A percentile compares a stretch with the other conserved stretches of the same genome.
Conservation (phyloP, 306 rosid genomes). For the Quercus alba region DNA sequence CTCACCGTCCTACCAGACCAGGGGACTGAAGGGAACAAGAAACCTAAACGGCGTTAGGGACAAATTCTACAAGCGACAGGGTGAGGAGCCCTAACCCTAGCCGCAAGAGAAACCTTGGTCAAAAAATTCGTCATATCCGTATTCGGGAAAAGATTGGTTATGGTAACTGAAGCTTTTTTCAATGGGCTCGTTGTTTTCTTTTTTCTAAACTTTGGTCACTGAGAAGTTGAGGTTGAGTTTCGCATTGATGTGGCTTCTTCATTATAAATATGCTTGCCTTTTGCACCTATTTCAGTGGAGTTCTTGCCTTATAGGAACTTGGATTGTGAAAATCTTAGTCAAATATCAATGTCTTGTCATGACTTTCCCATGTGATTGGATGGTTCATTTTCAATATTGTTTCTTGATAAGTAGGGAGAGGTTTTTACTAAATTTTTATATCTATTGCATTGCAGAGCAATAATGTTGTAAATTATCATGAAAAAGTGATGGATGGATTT, state of each 20-base stretch:
- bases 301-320: background rate
- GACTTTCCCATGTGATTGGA: background rate
- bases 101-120: no score
- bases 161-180: background rate
- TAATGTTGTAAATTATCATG: slow-evolving; percentile 77
- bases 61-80: no score
- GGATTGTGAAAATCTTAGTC: background rate
- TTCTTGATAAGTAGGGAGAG: background rate
- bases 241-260: background rate
- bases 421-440: slow-evolving; percentile 23
- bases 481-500: slow-evolving; percentile 93
- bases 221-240: background rate
- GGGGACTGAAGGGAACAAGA: no score
- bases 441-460: slow-evolving; percentile 66
- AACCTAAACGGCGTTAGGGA: no score
- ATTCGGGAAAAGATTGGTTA: background rate
- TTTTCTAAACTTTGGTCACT: background rate
- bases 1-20: no score
- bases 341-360: background rate
- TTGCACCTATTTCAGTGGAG: background rate
- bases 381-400: background rate
- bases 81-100: no score
- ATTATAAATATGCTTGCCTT: background rate
- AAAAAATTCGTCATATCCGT: background rate
- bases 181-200: background rate